Percentiles rank a stretch among this genome's conserved stretches.
Evolutionary conservation across 208 protist species (phyloP).

Genomic region (Leishmania lainsoni): DNA sequence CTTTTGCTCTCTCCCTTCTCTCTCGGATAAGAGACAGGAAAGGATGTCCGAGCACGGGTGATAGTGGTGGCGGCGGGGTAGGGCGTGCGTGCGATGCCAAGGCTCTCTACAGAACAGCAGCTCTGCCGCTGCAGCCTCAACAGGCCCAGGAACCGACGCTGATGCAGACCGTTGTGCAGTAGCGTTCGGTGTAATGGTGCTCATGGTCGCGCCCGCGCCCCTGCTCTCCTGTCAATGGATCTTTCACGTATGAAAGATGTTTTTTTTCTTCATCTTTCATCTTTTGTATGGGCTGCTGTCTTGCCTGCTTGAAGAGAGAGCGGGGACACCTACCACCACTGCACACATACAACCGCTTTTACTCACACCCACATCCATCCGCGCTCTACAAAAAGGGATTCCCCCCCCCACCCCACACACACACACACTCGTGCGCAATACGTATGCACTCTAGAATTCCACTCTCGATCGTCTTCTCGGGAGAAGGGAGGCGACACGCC

Average conservation of each 20-base stretch:
- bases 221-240: background rate
- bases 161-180: background rate
- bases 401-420: constrained; percentile 4
- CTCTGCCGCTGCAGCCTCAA: background rate
- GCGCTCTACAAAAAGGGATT: background rate
- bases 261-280: constrained; percentile 14
- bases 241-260: constrained; percentile 4
- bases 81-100: background rate
- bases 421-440: background rate
- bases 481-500: constrained; percentile 36
- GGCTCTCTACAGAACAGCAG: background rate
- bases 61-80: too few relatives aligned
- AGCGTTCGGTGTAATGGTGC: background rate
- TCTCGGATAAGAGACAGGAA: background rate
- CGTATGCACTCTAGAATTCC: constrained; percentile 68
- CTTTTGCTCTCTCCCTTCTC: background rate
- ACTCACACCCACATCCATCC: constrained; percentile 4
- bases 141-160: background rate
- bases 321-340: background rate
- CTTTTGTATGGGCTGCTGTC: background rate
- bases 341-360: background rate
- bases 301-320: background rate
- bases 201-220: background rate
- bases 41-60: background rate
- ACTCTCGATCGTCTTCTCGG: constrained; percentile 50